Conservation (phyloP, 306 rosid genomes). For the Pterocarpus santalinus region DNA sequence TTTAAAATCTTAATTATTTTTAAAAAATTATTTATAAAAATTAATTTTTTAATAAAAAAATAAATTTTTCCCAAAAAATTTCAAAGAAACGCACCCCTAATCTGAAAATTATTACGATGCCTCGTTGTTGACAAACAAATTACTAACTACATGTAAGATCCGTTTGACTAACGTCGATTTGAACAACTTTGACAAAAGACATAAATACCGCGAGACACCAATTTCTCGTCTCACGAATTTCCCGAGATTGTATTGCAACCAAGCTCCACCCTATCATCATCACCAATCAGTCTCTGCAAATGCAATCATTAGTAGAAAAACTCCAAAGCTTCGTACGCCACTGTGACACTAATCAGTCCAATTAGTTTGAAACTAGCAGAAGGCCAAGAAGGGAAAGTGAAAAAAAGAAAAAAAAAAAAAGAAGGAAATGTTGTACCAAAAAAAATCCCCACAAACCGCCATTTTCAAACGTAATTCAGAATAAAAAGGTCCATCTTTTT, state of each 20-base stretch:
- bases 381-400: no score
- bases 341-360: slow-evolving; percentile 7
- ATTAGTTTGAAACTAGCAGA: neutral
- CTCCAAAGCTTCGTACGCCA: neutral
- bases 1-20: no score
- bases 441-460: slow-evolving; percentile 38
- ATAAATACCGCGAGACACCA: neutral
- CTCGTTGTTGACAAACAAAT: neutral
- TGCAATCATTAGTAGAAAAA: slow-evolving; percentile 41
- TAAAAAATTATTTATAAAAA: no score
- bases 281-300: slow-evolving; percentile 12
- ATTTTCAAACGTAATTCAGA: slow-evolving; percentile 34
- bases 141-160: neutral
- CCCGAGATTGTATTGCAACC: neutral
- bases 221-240: slow-evolving; percentile 22
- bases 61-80: no score
- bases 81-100: no score
- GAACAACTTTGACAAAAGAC: slow-evolving; percentile 38
- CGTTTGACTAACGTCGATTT: neutral
- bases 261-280: neutral
- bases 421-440: neutral
- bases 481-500: slow-evolving; percentile 33
- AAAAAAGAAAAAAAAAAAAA: neutral
- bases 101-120: neutral
- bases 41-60: no score